Base-by-base conservation (phyloP, 306 rosid genomes). In the Vigna nakashimae region DNA sequence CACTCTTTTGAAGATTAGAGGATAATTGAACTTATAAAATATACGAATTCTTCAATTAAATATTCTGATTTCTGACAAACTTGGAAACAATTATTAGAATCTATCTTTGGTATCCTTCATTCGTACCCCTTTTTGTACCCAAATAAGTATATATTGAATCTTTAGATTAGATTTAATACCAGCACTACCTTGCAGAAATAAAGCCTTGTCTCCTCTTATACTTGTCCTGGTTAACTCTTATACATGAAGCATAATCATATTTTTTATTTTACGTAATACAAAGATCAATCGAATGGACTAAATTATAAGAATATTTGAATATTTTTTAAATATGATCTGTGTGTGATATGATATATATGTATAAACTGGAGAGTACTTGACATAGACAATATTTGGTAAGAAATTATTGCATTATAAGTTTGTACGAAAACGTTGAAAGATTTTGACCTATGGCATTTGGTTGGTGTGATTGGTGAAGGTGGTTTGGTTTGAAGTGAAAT, bases 51-150 rank as follows among this genome's bases (percentile, higher is more conserved):
- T 15, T 14, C 5, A 18, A 14, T 24, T 62, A 34, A 32, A 62
- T 18, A 17, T n/a, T 14, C 53, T 50, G 72, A 55, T 55, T 58
- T 49, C 70, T 32, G 50, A 12, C 55, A 64, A 64, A 46, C 38
- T 16, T 53, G 49, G 69, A 9, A 67, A 66, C 24, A 48, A 77
- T 66, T 42, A 34, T 17, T 71, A 62, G 73, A 38, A 78, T 73
- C 77, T 64, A 30, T 24, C 7, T 22, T 22, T 50, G 57, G 30
- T 73, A 73, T 58, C 53, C 65, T 38, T 58, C 52, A 49, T 26
- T 78, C 64, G 74, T 83, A 73, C 80, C 42, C 59, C 38, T 5
- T 65, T 77, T 51, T 67, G 77, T 83, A 67, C 86, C 11, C 16
- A 17, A 24, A 74, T 34, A 22, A n/a, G 3, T 7, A 42, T 66